These are phyloP conservation scores for Alternaria viburni DNA, from an alignment of 2,329 filamentous ascomycete genomes.

Conservation along the genomic window DNA sequence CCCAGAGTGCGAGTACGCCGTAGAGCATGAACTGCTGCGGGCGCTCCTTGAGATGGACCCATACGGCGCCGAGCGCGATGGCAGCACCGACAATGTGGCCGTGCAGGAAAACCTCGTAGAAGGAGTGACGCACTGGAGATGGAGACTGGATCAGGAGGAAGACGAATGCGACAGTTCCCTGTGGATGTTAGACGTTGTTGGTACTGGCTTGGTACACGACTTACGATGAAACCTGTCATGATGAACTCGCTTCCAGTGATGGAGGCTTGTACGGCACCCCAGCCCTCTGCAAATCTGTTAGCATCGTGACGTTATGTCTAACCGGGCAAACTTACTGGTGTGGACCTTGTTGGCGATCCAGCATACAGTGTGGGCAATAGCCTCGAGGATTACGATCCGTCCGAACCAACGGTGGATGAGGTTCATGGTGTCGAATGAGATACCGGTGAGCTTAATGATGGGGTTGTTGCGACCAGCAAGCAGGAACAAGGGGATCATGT, in stretches of 20 bases:
- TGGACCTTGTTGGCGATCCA: conserved; percentile 59
- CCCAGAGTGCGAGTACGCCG: conserved; percentile 71
- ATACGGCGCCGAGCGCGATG: conserved; percentile 67
- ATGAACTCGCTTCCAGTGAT: conserved; percentile 57
- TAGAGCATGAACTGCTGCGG: conserved; percentile 67
- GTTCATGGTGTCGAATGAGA: conserved; percentile 85
- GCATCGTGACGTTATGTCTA: background rate
- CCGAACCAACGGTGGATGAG: conserved; percentile 81
- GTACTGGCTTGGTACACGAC: conserved; percentile 59
- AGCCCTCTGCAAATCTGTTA: conserved; percentile 52
- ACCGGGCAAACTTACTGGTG: conserved; percentile 31
- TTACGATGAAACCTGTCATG: conserved; percentile 68
- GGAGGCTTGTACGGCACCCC: conserved; percentile 53
- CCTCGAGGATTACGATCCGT: conserved; percentile 74
- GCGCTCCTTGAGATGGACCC: conserved; percentile 66
- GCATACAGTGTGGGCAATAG: conserved; percentile 68
- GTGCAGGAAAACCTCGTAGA: conserved; percentile 79
- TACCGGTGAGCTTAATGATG: conserved; percentile 71
- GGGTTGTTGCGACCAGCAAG: conserved; percentile 80
- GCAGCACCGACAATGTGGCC: conserved; percentile 71
- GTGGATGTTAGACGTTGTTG: conserved; percentile 62
- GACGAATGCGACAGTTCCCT: conserved; percentile 67
- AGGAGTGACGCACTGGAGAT: conserved; percentile 75
- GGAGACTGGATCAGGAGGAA: conserved; percentile 71
- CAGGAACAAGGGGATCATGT: conserved; percentile 79